phyloP scores from a whole-genome alignment of 2,329 filamentous ascomycete genomes.

The Eutypella sp. region DNA sequence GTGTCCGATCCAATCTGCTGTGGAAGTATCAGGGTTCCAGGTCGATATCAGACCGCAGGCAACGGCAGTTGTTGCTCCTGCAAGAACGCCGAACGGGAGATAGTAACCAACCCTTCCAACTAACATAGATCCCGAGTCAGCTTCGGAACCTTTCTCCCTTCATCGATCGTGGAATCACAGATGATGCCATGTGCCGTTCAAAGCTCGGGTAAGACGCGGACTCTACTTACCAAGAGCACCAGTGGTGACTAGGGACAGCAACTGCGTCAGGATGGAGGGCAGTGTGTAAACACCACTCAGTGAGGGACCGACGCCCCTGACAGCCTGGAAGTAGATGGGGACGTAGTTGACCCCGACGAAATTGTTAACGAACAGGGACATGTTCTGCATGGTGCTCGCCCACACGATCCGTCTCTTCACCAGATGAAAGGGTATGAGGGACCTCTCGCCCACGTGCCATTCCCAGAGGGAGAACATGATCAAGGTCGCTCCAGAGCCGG shows the following conservation, averaged over 20 bases:
- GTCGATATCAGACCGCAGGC: slow-evolving; percentile 3
- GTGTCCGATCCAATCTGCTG: background rate
- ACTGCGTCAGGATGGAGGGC: slow-evolving; percentile 11
- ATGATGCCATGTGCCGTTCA: background rate
- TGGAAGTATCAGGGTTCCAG: background rate
- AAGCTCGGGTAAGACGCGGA: background rate
- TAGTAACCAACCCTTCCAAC: background rate
- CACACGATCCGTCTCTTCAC: slow-evolving; percentile 34
- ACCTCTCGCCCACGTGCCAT: slow-evolving; percentile 31
- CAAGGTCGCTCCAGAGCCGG: slow-evolving; percentile 24
- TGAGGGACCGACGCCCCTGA: slow-evolving; percentile 7
- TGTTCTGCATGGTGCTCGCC: slow-evolving; percentile 31
- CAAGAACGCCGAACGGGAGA: background rate
- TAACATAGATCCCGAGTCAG: background rate
- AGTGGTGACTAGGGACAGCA: slow-evolving; percentile 54
- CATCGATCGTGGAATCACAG: background rate
- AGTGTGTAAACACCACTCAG: slow-evolving; percentile 15
- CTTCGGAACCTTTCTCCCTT: background rate
- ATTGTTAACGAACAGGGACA: slow-evolving; percentile 37
- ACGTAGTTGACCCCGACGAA: slow-evolving; percentile 29
- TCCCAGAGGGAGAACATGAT: slow-evolving; percentile 33
- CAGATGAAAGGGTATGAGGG: slow-evolving; percentile 41
- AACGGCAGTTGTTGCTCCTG: background rate
- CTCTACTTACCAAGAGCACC: slow-evolving; percentile 1
- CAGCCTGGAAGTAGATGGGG: slow-evolving; percentile 16